phyloP scores from a whole-genome alignment of 129 eudicot genomes.

The Solidago caesia region DNA sequence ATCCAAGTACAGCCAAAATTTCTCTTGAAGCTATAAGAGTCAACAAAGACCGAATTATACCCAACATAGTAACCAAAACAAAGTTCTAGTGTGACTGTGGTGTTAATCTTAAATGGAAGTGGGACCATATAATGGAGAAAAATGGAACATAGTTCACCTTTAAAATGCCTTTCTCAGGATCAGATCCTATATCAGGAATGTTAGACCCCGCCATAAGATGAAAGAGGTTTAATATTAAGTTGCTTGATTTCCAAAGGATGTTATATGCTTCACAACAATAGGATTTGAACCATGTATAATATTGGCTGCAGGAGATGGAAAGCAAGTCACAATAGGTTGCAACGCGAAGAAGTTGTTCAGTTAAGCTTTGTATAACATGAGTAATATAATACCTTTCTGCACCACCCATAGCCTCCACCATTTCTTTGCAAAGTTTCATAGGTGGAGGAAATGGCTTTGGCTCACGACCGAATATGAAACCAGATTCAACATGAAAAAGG shows the following conservation, averaged over 20 bases:
- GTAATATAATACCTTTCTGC: constrained; percentile 73
- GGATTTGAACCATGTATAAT: constrained; percentile 91
- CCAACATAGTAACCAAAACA: not conserved
- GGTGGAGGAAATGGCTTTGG: constrained; percentile 99
- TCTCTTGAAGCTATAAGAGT: constrained; percentile 83
- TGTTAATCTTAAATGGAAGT: too few species aligned
- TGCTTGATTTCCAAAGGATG: constrained; percentile 94
- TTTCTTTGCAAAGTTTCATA: constrained; percentile 99
- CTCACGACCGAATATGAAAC: constrained; percentile 92
- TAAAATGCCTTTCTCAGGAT: constrained; percentile 96
- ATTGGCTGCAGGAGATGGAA: constrained; percentile 59
- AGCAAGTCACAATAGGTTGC: constrained; percentile 7
- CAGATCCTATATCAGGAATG: constrained; percentile 97
- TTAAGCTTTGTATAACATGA: too few species aligned
- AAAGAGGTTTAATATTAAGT: constrained; percentile 82
- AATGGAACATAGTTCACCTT: constrained; percentile 50
- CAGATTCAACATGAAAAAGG: constrained; percentile 96
- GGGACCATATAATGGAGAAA: too few species aligned
- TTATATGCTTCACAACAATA: constrained; percentile 99
- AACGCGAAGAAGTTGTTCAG: not conserved
- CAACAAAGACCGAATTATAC: constrained; percentile 13
- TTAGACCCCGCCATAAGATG: constrained; percentile 97
- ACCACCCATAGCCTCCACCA: constrained; percentile 99
- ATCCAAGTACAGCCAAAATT: constrained; percentile 93
- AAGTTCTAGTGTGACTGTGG: not conserved